Base-by-base conservation (phyloP, 139 green algal genomes). In the Tetradesmus lagerheimii region DNA sequence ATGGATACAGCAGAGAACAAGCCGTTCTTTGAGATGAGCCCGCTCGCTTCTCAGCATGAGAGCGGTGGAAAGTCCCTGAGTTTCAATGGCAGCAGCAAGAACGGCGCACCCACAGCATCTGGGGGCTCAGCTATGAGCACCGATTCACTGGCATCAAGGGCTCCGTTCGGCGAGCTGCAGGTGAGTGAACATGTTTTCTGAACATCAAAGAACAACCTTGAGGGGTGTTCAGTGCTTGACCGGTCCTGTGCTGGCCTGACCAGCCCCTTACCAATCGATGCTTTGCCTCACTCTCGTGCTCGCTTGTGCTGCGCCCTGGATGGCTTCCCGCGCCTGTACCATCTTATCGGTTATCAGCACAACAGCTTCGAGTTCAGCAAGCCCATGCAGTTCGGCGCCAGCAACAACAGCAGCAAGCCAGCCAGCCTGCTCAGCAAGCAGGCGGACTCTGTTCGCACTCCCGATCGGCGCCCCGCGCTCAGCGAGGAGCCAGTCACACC, bases 81-180 rank as follows among this genome's bases (percentile, higher is more conserved):
- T 35, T 78, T 87, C n/a, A 78, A 78, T 53, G 53, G 71, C 18
- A 38, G 34, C 82, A 53, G 57, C 82, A 53, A 53, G 82, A 53
- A 37, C 9, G n/a, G 35, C 37, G 20, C 12, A 3, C 47, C 71
- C 15, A 37, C 82, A 29, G 8, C 57, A 38, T 31, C 34, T 11
- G 35, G 53, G 14, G 85, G 85, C 67, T 89, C 85, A 5, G 37
- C 85, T n/a, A 83, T 89, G 85, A 83, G 66, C 67, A 89, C 85
- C 18, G 85, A 83, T 16, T 84, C 85, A n/a, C 35, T 41, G 11
- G 9, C 34, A 31, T 35, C 77, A 8, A 50, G 85, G 15, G 71
- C 71, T 16, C 85, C 85, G 18, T 84, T 89, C 27, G 85, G 85
- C 29, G 85, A 89, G 47, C 37, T 89, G 29, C 85, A 89, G 85